These are phyloP conservation scores for Barnettozyma sucrosica DNA, from an alignment of 805 yeast species.

Conservation along the genomic window DNA sequence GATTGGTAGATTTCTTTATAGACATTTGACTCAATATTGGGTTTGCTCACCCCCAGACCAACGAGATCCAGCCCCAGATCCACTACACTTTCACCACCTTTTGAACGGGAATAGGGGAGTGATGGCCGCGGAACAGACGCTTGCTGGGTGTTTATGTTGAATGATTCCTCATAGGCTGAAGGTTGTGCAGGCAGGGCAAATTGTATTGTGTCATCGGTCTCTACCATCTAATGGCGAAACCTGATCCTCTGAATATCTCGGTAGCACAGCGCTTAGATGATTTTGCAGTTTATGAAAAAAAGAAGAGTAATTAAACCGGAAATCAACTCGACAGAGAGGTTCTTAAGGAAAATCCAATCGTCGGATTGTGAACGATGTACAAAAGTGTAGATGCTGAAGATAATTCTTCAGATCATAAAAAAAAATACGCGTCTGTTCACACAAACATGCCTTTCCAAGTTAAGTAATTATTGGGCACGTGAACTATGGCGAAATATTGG, in stretches of 20 bases:
- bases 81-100: conserved; percentile 4
- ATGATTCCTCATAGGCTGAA: neutral
- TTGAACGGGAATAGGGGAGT: neutral
- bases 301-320: neutral
- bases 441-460: neutral
- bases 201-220: neutral
- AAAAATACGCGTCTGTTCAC: neutral
- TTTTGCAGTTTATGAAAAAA: neutral
- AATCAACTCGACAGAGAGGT: neutral
- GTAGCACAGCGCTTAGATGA: neutral
- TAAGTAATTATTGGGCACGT: neutral
- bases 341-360: neutral
- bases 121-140: neutral
- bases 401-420: neutral
- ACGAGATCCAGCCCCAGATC: conserved; percentile 22
- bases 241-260: neutral
- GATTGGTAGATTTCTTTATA: conserved; percentile 5
- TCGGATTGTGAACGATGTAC: neutral
- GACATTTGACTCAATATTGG: conserved; percentile 3
- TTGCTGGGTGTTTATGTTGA: too few relatives aligned
- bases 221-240: neutral
- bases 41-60: conserved; percentile 16
- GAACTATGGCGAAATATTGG: neutral
- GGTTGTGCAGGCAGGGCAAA: neutral
- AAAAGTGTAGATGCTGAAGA: neutral